Conservation (phyloP, 345 rosid species). For the thale cress (Arabidopsis thaliana) region TAIR10.1 NC_003075.7:11858001-11858500, state of each 20-base stretch:
- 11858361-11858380: background rate
- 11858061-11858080: background rate
- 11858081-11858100: background rate
- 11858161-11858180: background rate
- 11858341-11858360: background rate
- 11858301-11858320: background rate
- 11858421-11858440: too few relatives aligned
- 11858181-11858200: background rate
- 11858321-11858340: conserved; percentile 19
- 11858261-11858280: background rate
- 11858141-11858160: background rate
- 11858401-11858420: too few relatives aligned
- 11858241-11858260: background rate
- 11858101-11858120: background rate
- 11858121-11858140: background rate
- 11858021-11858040: background rate
- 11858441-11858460: too few relatives aligned
- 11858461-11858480: too few relatives aligned
- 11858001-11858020: background rate
- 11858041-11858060: background rate
- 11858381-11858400: background rate
- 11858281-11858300: background rate
- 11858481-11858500: too few relatives aligned
- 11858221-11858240: background rate
- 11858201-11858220: too few relatives aligned